Percentiles rank a stretch among this genome's conserved stretches.
Evolutionary conservation across 768 basidiomycete genomes (phyloP).

Genomic region (Gelatoporia subvermispora): DNA sequence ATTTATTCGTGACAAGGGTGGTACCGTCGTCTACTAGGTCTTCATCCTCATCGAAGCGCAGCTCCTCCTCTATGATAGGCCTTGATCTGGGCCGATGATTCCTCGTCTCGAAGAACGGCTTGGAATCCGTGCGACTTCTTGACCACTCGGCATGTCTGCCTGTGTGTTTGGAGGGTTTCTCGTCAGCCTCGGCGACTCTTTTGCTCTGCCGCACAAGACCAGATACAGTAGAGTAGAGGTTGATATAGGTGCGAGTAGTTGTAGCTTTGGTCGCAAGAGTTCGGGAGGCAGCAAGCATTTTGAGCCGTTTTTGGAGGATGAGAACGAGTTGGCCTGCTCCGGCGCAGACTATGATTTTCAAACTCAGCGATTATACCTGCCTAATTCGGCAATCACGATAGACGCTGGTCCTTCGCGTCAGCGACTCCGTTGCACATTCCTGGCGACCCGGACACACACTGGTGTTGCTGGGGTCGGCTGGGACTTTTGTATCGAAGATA

Average conservation of each 20-base stretch:
- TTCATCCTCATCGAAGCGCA: not conserved
- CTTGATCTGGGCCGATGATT: not conserved
- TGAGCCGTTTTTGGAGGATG: not conserved
- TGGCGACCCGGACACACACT: not conserved
- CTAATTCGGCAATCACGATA: too few species aligned
- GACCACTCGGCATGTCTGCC: conserved; percentile 2
- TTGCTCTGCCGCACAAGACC: conserved; percentile 18
- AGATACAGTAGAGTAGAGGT: conserved; percentile 18
- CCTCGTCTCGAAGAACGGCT: not conserved
- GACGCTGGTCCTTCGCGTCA: too few species aligned
- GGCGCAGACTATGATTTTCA: too few species aligned
- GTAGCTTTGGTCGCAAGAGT: not conserved
- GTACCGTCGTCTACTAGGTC: not conserved
- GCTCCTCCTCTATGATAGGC: too few species aligned
- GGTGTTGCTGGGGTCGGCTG: not conserved
- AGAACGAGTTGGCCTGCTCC: too few species aligned
- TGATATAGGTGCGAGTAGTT: conserved; percentile 11
- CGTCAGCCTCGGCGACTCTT: conserved; percentile 10
- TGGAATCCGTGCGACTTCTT: not conserved
- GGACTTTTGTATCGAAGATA: too few species aligned
- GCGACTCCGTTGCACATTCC: too few species aligned
- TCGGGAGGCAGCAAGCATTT: not conserved
- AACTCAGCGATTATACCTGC: too few species aligned
- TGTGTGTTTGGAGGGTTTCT: conserved; percentile 6
- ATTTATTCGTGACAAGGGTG: not conserved